phyloP scores from a whole-genome alignment of 169 alveolate genomes.

The Cryptosporidium bovis region DNA sequence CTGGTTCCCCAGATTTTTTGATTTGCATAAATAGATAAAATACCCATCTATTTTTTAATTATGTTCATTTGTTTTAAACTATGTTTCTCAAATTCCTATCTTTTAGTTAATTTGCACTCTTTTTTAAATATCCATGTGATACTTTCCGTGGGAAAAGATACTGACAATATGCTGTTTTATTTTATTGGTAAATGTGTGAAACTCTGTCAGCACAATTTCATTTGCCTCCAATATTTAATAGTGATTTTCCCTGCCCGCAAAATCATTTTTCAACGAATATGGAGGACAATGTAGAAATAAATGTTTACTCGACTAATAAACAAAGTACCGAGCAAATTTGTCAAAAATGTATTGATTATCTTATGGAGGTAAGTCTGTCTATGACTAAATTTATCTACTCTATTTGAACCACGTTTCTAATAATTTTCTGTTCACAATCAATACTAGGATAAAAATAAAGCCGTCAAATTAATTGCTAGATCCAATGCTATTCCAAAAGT shows the following conservation, averaged over 20 bases:
- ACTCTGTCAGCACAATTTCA: neutral
- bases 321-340: constrained; percentile 16
- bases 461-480: constrained; percentile 23
- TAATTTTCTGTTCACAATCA: neutral
- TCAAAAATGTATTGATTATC: constrained; percentile 15
- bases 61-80: too few species aligned
- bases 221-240: neutral
- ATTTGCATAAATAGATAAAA: too few species aligned
- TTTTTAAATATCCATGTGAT: too few species aligned
- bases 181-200: too few species aligned
- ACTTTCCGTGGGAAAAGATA: too few species aligned
- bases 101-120: too few species aligned
- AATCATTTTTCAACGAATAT: constrained; percentile 38
- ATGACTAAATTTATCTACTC: neutral
- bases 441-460: constrained; percentile 4
- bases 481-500: constrained; percentile 40
- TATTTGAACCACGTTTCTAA: neutral
- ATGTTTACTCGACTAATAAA: constrained; percentile 41
- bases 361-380: constrained; percentile 18
- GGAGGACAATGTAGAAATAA: constrained; percentile 24
- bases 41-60: too few species aligned
- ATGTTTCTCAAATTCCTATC: too few species aligned
- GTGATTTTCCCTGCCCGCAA: neutral
- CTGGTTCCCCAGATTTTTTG: too few species aligned
- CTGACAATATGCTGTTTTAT: too few species aligned